Conservation (phyloP, 345 rosid genomes). For the Ceriops tagal region DNA sequence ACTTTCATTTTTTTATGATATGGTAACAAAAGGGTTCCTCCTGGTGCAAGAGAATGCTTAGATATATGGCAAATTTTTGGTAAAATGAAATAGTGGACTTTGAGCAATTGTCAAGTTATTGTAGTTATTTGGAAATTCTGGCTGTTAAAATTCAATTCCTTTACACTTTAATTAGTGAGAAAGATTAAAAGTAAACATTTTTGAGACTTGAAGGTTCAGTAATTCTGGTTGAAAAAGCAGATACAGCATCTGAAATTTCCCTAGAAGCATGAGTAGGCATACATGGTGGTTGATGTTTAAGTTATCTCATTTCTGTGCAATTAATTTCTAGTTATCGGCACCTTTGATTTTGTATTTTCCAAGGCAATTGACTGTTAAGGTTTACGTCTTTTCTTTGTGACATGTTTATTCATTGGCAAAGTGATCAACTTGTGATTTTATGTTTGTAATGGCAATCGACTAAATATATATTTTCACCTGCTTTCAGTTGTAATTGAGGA, state of each 20-base stretch:
- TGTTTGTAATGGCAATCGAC: neutral
- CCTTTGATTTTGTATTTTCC: too few species aligned
- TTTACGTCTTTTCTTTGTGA: neutral
- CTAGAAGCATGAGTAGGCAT: too few species aligned
- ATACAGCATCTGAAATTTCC: neutral
- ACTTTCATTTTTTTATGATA: neutral
- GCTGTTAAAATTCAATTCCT: too few species aligned
- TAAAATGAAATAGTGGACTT: neutral
- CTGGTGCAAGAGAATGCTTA: neutral
- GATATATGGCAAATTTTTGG: neutral
- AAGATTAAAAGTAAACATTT: neutral
- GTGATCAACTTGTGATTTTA: neutral
- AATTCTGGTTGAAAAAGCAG: neutral
- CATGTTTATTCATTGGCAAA: neutral
- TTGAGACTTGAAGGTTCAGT: neutral
- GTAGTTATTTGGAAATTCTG: neutral
- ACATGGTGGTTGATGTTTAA: too few species aligned
- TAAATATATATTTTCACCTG: constrained; percentile 4
- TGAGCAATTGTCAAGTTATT: neutral
- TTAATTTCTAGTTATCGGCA: too few species aligned
- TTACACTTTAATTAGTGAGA: neutral
- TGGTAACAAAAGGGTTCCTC: neutral
- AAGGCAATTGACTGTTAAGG: neutral
- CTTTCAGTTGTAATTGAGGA: constrained; percentile 79
- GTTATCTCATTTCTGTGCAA: too few species aligned